A percentile compares a stretch with the other conserved stretches of the same genome.
These are phyloP conservation scores for Podila horticola DNA, from an alignment of 192 early-diverging fungal species.

Conservation along the genomic window DNA sequence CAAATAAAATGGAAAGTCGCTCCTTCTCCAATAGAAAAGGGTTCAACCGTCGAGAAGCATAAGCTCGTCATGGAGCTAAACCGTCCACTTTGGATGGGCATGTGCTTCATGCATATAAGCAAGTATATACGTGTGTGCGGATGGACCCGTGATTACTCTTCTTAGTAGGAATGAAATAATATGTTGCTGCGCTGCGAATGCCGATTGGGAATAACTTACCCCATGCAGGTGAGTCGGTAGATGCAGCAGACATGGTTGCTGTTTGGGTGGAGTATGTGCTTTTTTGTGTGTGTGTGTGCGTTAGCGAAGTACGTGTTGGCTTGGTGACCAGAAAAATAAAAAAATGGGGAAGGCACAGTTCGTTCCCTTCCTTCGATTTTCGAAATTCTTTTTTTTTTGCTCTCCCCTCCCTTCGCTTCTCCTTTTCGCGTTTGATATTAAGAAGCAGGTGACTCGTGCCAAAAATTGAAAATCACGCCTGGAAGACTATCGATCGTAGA, in stretches of 20 bases:
- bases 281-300: not conserved
- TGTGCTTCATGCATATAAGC: too few species aligned
- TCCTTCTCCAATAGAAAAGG: too few species aligned
- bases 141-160: too few species aligned
- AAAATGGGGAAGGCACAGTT: not conserved
- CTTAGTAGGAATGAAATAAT: not conserved
- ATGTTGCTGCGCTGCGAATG: not conserved
- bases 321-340: slow-evolving; percentile 2
- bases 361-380: slow-evolving; percentile 1
- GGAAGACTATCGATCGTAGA: too few species aligned
- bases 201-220: slow-evolving; percentile 9
- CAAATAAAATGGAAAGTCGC: not conserved
- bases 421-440: too few species aligned
- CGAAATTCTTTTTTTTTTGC: slow-evolving; percentile 8
- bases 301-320: not conserved
- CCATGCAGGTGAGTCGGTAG: slow-evolving; percentile 27
- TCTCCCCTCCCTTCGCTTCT: too few species aligned
- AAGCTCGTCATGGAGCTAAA: too few species aligned
- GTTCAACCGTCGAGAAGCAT: too few species aligned
- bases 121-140: too few species aligned
- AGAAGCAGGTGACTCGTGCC: too few species aligned
- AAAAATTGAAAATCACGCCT: too few species aligned
- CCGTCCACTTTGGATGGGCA: not conserved
- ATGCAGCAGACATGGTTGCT: slow-evolving; percentile 24
- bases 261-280: not conserved